A percentile compares a stretch with the other conserved stretches of the same genome.
These are phyloP conservation scores for Mortierella antarctica DNA, from an alignment of 192 early-diverging fungal genomes.

Conservation along the genomic window DNA sequence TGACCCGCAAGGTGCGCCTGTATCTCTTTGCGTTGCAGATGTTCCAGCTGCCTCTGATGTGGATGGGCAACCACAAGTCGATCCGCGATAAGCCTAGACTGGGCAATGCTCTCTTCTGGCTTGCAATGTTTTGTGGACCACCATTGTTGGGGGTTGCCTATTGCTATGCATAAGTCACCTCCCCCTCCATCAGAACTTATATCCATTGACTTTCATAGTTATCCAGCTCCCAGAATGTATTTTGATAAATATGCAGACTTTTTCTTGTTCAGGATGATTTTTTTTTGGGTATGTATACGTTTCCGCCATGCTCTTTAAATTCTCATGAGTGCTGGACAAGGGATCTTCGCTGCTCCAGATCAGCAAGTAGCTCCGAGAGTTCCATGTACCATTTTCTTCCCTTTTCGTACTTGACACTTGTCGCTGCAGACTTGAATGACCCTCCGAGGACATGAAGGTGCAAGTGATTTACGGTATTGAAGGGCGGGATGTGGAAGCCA, in stretches of 20 bases:
- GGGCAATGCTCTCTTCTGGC: conserved; percentile 92
- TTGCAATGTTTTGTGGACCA: conserved; percentile 88
- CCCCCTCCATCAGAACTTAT: too few species aligned
- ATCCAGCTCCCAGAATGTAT: too few species aligned
- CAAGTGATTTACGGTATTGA: conserved; percentile 73
- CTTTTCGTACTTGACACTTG: conserved; percentile 21
- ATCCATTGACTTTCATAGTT: too few species aligned
- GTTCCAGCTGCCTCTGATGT: conserved; percentile 92
- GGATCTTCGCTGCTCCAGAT: conserved; percentile 4
- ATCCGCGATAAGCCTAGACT: conserved; percentile 72
- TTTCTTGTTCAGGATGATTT: not conserved
- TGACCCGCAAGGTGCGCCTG: conserved; percentile 71
- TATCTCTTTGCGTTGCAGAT: conserved; percentile 90
- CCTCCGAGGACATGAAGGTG: conserved; percentile 73
- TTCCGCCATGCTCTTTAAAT: not conserved
- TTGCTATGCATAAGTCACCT: conserved; percentile 53
- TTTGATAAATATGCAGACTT: not conserved
- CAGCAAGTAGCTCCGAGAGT: conserved; percentile 12
- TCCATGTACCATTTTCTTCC: conserved; percentile 33
- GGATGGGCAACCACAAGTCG: conserved; percentile 64
- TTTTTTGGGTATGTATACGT: not conserved
- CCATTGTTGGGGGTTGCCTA: conserved; percentile 85
- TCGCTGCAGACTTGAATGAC: conserved; percentile 55
- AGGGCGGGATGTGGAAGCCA: conserved; percentile 82
- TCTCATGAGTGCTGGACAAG: too few species aligned